Conservation (phyloP, 345 rosid species). For the Eucalyptus erythrocorys region DNA sequence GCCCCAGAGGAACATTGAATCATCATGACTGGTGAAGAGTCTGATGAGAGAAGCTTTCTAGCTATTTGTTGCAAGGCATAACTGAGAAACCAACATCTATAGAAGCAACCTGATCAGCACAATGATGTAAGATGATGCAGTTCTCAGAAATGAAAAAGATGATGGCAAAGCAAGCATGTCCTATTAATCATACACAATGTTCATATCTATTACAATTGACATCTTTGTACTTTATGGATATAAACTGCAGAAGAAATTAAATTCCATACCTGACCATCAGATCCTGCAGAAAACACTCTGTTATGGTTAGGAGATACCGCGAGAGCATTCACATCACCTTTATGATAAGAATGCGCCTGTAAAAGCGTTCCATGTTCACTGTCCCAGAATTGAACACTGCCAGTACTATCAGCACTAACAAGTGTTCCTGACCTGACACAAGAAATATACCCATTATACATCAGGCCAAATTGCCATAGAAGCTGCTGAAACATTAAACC, state of each 20-base stretch:
- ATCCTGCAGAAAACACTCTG: constrained; percentile 86
- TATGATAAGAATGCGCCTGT: constrained; percentile 72
- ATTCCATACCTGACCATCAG: constrained; percentile 79
- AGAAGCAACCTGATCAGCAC: not conserved
- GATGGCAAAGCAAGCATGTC: not conserved
- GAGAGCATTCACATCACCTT: constrained; percentile 80
- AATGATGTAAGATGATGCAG: not conserved
- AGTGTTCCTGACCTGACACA: constrained; percentile 54
- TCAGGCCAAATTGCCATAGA: not conserved
- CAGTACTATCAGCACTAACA: constrained; percentile 92
- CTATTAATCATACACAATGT: not conserved
- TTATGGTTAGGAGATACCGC: constrained; percentile 82
- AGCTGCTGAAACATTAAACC: not conserved
- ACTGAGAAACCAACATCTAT: not conserved
- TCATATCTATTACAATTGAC: not conserved
- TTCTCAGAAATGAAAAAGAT: not conserved
- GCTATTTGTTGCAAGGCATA: not conserved
- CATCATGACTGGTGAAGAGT: not conserved
- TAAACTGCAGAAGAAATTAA: not conserved
- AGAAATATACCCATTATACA: not conserved
- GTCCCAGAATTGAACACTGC: constrained; percentile 94
- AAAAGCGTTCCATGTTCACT: constrained; percentile 72
- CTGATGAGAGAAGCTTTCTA: not conserved
- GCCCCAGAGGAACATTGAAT: not conserved
- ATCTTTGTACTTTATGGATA: not conserved